Base-by-base conservation (phyloP, 352 stramenopile genomes). In the Pythium vanterpoolii region DNA sequence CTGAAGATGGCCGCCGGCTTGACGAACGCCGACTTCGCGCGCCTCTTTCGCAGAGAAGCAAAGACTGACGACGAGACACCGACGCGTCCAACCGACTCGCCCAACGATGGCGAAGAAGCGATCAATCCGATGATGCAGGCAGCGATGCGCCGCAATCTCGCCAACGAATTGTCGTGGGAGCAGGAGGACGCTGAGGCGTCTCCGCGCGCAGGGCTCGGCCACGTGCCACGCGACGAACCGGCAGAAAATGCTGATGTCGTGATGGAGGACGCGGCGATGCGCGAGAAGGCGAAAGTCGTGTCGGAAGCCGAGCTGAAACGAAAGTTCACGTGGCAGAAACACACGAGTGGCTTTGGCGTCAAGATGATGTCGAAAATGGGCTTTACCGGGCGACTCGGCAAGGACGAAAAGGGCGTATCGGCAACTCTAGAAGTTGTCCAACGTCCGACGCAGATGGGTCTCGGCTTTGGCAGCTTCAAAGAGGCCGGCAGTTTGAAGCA, bases 311-410 rank as follows among this genome's bases (percentile, higher is more conserved):
- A 71, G 42, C 14, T 71, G 47, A 60, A 65, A 56, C 55, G 65
- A 49, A 80, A 69, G 36, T 86, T 75, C 54, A 50, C 68, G 34
- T 99, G 96, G 96, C 86, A 98, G 77, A 98, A 97, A 70, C 96
- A 99, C 74, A 98, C 95, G 16, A 98, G 97, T 61, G 96, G 95
- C 24, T 98, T 99, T 60, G 96, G 95, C 11, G 87, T 93, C 56
- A 98, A 98, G 71, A 89, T 99, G 72, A 71, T 99, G 49, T 68
- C 86, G 24, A 99, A 98, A 72, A 98, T 99, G 93, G 96, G 96
- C 40, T 99, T 98, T 64, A 90, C 76, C 18, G 95, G 94, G 14
- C 92, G 95, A 19, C 69, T 99, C 24, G 95, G 95, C 26, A 97
- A 96, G 62, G 84, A 97, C 40, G 89, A 97, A 56, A 88, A 90